Evolutionary conservation across 129 eudicot genomes (phyloP).

Genomic region (Logfia minima): DNA sequence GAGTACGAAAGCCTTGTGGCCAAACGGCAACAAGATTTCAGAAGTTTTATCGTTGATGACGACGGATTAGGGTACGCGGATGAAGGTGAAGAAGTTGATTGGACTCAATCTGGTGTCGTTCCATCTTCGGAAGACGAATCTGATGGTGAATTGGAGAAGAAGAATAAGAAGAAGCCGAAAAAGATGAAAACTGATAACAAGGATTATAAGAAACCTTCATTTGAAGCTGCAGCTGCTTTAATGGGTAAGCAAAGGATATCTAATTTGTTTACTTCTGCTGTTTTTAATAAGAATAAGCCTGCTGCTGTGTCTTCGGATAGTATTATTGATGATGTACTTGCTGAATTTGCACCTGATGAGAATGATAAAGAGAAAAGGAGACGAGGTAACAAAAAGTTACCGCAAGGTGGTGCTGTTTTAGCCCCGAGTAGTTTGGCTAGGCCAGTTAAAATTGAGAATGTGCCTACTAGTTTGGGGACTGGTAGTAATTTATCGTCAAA

Average conservation of each 20-base stretch:
- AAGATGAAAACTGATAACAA: slow-evolving; percentile 41
- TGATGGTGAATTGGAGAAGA: slow-evolving; percentile 54
- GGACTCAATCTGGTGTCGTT: slow-evolving; percentile 56
- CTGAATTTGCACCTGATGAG: slow-evolving; percentile 88
- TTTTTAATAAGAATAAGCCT: slow-evolving; percentile 56
- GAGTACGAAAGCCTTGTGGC: slow-evolving; percentile 80
- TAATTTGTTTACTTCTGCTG: slow-evolving; percentile 71
- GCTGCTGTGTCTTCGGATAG: slow-evolving; percentile 52
- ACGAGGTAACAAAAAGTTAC: slow-evolving; percentile 36
- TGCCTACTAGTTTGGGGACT: slow-evolving; percentile 21
- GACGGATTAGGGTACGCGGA: slow-evolving; percentile 81
- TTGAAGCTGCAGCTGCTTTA: slow-evolving; percentile 77
- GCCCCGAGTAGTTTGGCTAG: not conserved
- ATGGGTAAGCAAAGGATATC: slow-evolving; percentile 90
- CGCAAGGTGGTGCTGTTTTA: slow-evolving; percentile 37
- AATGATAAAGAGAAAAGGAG: slow-evolving; percentile 68
- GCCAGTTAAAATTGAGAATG: slow-evolving; percentile 38
- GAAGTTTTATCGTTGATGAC: slow-evolving; percentile 76
- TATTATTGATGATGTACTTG: slow-evolving; percentile 83
- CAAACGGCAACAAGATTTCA: slow-evolving; percentile 71
- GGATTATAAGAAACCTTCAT: slow-evolving; percentile 51
- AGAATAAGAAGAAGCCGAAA: slow-evolving; percentile 48
- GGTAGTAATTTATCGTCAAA: slow-evolving; percentile 7
- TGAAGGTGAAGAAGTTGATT: slow-evolving; percentile 78
- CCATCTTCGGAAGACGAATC: slow-evolving; percentile 61